Percentiles rank a stretch among this genome's conserved stretches.
phyloP scores from a whole-genome alignment of 371 early-diverging fungal species.

The Mucor irregularis region DNA sequence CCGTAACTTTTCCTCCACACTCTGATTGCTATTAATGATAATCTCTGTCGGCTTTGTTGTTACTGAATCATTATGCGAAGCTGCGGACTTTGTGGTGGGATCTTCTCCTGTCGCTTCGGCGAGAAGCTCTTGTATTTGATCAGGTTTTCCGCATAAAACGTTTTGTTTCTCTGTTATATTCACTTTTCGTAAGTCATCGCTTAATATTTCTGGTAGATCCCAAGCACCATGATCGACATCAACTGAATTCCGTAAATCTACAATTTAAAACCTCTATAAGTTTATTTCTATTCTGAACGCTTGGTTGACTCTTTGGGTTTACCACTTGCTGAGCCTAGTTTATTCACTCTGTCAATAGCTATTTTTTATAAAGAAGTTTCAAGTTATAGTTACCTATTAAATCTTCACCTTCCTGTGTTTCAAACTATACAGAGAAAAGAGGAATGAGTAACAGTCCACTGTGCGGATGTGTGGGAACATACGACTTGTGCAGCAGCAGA shows the following conservation, averaged over 20 bases:
- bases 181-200: background rate
- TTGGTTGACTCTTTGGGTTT: background rate
- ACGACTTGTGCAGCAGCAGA: slow-evolving; percentile 55
- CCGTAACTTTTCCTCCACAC: slow-evolving; percentile 59
- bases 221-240: slow-evolving; percentile 14
- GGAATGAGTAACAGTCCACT: slow-evolving; percentile 74
- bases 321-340: slow-evolving; percentile 17
- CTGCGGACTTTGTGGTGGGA: slow-evolving; percentile 1
- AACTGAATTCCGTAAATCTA: slow-evolving; percentile 13
- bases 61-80: background rate
- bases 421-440: slow-evolving; percentile 10
- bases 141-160: slow-evolving; percentile 11
- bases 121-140: slow-evolving; percentile 29
- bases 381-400: slow-evolving; percentile 14
- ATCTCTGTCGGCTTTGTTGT: background rate
- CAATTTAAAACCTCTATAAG: background rate
- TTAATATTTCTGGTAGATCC: slow-evolving; percentile 19
- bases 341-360: too few species aligned
- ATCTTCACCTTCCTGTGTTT: slow-evolving; percentile 21
- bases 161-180: background rate
- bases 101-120: slow-evolving; percentile 45
- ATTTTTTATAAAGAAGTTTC: background rate
- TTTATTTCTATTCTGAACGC: background rate
- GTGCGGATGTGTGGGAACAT: slow-evolving; percentile 44
- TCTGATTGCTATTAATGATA: slow-evolving; percentile 1